phyloP scores from a whole-genome alignment of 1,139 yeast species.

The Hanseniaspora uvarum region DNA sequence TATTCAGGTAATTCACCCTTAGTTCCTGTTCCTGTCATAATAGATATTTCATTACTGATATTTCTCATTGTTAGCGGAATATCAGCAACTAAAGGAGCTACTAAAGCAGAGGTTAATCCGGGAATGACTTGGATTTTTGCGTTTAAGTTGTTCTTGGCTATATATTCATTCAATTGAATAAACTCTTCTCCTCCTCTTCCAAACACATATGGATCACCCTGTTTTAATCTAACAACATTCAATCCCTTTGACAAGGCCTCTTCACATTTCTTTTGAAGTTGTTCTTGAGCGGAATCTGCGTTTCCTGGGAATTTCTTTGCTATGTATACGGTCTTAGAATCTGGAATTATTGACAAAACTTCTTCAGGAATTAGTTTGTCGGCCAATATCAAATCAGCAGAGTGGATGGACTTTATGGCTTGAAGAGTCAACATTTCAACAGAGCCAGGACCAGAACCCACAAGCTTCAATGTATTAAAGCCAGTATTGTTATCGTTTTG shows the following conservation, averaged over 20 bases:
- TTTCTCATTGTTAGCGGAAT: slow-evolving; percentile 91
- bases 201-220: slow-evolving; percentile 94
- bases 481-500: neutral
- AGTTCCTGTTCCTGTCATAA: slow-evolving; percentile 92
- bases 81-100: slow-evolving; percentile 75
- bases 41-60: slow-evolving; percentile 81
- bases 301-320: slow-evolving; percentile 95
- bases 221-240: slow-evolving; percentile 79
- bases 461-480: slow-evolving; percentile 33
- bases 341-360: slow-evolving; percentile 71
- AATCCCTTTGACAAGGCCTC: slow-evolving; percentile 53
- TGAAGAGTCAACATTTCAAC: slow-evolving; percentile 73
- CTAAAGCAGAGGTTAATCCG: slow-evolving; percentile 82
- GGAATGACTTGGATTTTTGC: slow-evolving; percentile 71
- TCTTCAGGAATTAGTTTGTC: slow-evolving; percentile 89
- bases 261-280: slow-evolving; percentile 61
- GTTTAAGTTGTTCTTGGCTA: neutral
- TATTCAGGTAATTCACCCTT: slow-evolving; percentile 64
- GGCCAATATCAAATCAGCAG: slow-evolving; percentile 77
- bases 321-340: slow-evolving; percentile 61
- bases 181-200: slow-evolving; percentile 98
- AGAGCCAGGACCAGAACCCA: slow-evolving; percentile 94
- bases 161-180: slow-evolving; percentile 23
- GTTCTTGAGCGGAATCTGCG: slow-evolving; percentile 88
- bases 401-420: slow-evolving; percentile 67